Base-by-base conservation (phyloP, 2,329 filamentous ascomycete genomes). In the Byssochlamys sp. region DNA sequence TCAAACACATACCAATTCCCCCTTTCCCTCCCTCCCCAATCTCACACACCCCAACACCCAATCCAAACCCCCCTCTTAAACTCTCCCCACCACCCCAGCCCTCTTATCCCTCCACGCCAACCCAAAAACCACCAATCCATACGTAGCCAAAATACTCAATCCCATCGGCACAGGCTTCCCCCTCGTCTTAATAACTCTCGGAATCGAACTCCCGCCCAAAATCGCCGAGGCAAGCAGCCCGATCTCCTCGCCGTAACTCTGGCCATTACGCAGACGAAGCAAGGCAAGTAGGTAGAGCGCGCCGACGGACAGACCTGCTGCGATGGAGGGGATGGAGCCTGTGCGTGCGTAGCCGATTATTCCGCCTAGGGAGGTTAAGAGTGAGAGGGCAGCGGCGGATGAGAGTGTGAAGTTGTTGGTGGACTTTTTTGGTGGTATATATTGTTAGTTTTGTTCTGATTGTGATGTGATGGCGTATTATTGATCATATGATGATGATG, bases 151-250 rank as follows among this genome's bases (percentile, higher is more conserved):
- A 53, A 91, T 68, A 68, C 89, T 92, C 68, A 99, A 77, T 10
- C 86, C 84, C 57, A 88, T 80, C 0, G 94, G 92, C 55, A 99
- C 83, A 0, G 90, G 89, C 81, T 97, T 99, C 9, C 69, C 70
- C 65, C 82, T 80, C 49, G 86, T 82, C 72, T 85, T 89, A 68
- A 99, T 85, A 3, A 91, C 94, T 55, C 94, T 83, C 11, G 94
- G 94, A 59, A 97, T 86, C 1, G 89, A 88, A 49, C 88, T 88
- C 24, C 90, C 91, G 1, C 82, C 92, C 35, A 99, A 81, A 27
- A 97, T 77, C n/a, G 90, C 67, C 0, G 90, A 95, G 3, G 94
- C 94, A 50, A 96, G 79, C 9, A 99, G 81, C n/a, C 88, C 89
- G 50, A 96, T 78, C 75, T 97, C 94, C 64, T 95, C 77, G 61